phyloP scores from a whole-genome alignment of 2,329 filamentous ascomycete species.

The Polytolypa hystricis region DNA sequence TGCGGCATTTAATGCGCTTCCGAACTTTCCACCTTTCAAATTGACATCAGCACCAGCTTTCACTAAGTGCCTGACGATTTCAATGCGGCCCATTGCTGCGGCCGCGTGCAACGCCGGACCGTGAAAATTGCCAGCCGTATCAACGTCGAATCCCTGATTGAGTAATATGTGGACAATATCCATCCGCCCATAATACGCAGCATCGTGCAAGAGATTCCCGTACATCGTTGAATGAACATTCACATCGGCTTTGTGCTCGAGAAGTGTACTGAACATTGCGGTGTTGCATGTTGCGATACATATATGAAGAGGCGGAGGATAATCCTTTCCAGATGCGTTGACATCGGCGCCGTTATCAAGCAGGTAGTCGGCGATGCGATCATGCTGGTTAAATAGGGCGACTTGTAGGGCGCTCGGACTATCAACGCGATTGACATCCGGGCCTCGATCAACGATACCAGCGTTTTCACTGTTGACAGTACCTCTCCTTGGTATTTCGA shows the following conservation, averaged over 20 bases:
- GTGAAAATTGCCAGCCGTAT: constrained; percentile 1
- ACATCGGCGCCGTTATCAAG: too few relatives aligned
- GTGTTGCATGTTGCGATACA: too few relatives aligned
- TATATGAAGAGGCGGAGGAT: too few relatives aligned
- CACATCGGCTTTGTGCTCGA: not conserved
- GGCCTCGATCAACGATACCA: too few relatives aligned
- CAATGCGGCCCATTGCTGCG: not conserved
- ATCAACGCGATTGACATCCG: too few relatives aligned
- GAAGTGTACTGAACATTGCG: not conserved
- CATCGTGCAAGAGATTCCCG: constrained; percentile 8
- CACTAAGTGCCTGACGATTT: constrained; percentile 9
- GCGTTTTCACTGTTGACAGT: too few relatives aligned
- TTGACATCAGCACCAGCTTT: constrained; percentile 9
- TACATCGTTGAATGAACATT: not conserved
- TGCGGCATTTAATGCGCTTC: not conserved
- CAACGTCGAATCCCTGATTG: constrained; percentile 8
- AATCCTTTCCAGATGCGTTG: too few relatives aligned
- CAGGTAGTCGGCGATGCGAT: too few relatives aligned
- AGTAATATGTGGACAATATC: constrained; percentile 1
- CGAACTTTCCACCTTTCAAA: constrained; percentile 3
- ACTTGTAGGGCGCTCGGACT: too few relatives aligned
- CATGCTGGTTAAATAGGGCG: too few relatives aligned
- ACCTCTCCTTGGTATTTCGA: too few relatives aligned
- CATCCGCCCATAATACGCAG: constrained; percentile 3
- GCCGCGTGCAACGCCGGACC: constrained; percentile 6